phyloP scores from a whole-genome alignment of 78 protist genomes.

The slime mould (Dictyostelium discoideum) region DNA sequence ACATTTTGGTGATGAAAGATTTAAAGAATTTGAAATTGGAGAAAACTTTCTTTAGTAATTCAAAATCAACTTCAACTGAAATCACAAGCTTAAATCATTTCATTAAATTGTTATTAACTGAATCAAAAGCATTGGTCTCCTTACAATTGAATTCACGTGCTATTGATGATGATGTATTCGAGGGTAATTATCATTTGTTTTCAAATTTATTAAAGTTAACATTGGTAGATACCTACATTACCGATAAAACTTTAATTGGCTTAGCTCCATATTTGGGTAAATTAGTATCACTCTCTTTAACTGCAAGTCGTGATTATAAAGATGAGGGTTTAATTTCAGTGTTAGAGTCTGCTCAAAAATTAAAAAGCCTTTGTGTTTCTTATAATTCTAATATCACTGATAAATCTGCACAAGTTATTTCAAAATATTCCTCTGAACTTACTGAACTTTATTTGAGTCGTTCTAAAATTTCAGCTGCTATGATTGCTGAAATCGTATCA shows the following conservation, averaged over 20 bases:
- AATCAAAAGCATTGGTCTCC: background rate
- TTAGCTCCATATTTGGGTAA: conserved; percentile 44
- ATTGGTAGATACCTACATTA: background rate
- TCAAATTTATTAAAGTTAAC: background rate
- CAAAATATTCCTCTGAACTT: background rate
- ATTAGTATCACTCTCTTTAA: background rate
- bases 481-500: conserved; percentile 22
- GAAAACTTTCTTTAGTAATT: background rate
- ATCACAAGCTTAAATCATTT: conserved; percentile 20
- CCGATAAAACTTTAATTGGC: background rate
- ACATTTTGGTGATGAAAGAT: background rate
- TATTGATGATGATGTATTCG: conserved; percentile 14
- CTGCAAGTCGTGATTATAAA: background rate
- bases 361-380: conserved; percentile 7
- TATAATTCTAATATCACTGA: conserved; percentile 9
- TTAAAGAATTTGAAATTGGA: background rate
- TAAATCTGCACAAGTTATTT: background rate
- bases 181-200: background rate
- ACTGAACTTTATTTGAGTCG: background rate
- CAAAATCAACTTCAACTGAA: background rate
- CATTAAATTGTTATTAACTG: background rate
- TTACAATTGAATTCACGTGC: background rate
- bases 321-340: conserved; percentile 32
- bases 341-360: background rate
- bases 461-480: background rate